Evolutionary conservation across 2,329 filamentous ascomycete genomes (phyloP).

Genomic region (Pestalotiopsis sp.): DNA sequence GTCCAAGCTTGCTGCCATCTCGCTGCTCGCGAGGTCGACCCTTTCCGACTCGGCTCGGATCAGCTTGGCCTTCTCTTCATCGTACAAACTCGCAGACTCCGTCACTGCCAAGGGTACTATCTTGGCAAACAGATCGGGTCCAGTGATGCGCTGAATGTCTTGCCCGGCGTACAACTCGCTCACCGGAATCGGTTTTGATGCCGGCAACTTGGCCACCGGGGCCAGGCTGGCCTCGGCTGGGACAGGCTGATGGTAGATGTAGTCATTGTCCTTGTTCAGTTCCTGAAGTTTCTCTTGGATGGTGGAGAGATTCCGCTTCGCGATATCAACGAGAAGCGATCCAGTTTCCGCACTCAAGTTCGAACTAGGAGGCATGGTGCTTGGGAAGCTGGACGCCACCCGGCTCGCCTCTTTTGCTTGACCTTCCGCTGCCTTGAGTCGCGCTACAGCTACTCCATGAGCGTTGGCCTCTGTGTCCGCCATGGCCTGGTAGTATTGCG

Average conservation of each 20-base stretch:
- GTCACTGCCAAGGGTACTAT: slow-evolving; percentile 96
- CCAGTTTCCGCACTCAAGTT: slow-evolving; percentile 84
- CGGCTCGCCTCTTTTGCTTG: slow-evolving; percentile 77
- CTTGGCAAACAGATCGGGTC: slow-evolving; percentile 94
- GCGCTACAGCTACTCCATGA: slow-evolving; percentile 80
- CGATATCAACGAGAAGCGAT: slow-evolving; percentile 71
- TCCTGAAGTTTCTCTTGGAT: slow-evolving; percentile 80
- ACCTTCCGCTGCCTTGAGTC: slow-evolving; percentile 78
- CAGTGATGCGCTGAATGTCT: slow-evolving; percentile 95
- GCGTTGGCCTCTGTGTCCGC: slow-evolving; percentile 87
- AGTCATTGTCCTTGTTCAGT: slow-evolving; percentile 90
- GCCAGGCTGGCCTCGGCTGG: slow-evolving; percentile 81
- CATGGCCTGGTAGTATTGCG: slow-evolving; percentile 91
- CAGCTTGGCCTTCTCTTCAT: slow-evolving; percentile 97
- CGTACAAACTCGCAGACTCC: slow-evolving; percentile 93
- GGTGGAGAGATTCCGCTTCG: slow-evolving; percentile 76
- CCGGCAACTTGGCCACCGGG: slow-evolving; percentile 85
- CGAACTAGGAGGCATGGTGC: slow-evolving; percentile 73
- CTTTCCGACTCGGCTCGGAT: slow-evolving; percentile 91
- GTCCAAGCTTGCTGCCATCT: slow-evolving; percentile 93
- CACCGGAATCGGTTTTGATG: slow-evolving; percentile 94
- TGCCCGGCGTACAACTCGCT: slow-evolving; percentile 96
- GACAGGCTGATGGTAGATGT: slow-evolving; percentile 93
- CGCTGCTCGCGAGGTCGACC: slow-evolving; percentile 87
- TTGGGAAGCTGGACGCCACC: slow-evolving; percentile 77